Conservation (phyloP, 768 basidiomycete genomes). For the Paxillus ammoniavirescens region DNA sequence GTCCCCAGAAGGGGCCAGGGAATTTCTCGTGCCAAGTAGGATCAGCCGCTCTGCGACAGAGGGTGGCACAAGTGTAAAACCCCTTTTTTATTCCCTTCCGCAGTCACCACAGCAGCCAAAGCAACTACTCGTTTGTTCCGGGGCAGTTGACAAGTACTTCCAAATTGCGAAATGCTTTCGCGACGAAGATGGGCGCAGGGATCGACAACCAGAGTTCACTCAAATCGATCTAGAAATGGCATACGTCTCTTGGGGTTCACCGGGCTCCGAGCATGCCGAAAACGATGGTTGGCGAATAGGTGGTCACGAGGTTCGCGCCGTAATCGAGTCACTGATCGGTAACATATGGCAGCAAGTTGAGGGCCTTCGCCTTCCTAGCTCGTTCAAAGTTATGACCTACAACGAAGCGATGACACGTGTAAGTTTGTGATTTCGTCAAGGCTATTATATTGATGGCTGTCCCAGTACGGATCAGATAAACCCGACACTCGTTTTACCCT, state of each 20-base stretch:
- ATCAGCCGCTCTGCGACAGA: constrained; percentile 33
- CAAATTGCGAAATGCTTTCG: constrained; percentile 94
- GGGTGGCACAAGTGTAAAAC: constrained; percentile 20
- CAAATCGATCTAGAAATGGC: constrained; percentile 98
- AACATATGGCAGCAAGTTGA: constrained; percentile 75
- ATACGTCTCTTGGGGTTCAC: constrained; percentile 78
- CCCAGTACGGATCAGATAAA: constrained; percentile 90
- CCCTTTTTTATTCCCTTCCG: constrained; percentile 82
- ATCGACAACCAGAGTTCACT: constrained; percentile 96
- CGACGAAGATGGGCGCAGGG: constrained; percentile 93
- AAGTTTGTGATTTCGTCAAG: constrained; percentile 29
- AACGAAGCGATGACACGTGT: constrained; percentile 87
- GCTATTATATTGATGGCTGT: constrained; percentile 16
- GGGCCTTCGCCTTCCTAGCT: constrained; percentile 54
- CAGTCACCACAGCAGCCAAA: constrained; percentile 98
- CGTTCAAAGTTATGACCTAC: constrained; percentile 86
- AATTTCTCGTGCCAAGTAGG: constrained; percentile 88
- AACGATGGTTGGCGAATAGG: constrained; percentile 76
- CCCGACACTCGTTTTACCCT: constrained; percentile 88
- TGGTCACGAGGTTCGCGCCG: constrained; percentile 74
- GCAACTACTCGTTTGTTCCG: constrained; percentile 88
- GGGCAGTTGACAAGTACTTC: constrained; percentile 85
- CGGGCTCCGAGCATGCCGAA: constrained; percentile 13
- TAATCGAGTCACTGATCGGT: constrained; percentile 73
- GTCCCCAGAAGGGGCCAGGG: constrained; percentile 91